A percentile compares a stretch with the other conserved stretches of the same genome.
phyloP scores from a whole-genome alignment of 2,329 filamentous ascomycete genomes.

The Aureobasidium sp. region DNA sequence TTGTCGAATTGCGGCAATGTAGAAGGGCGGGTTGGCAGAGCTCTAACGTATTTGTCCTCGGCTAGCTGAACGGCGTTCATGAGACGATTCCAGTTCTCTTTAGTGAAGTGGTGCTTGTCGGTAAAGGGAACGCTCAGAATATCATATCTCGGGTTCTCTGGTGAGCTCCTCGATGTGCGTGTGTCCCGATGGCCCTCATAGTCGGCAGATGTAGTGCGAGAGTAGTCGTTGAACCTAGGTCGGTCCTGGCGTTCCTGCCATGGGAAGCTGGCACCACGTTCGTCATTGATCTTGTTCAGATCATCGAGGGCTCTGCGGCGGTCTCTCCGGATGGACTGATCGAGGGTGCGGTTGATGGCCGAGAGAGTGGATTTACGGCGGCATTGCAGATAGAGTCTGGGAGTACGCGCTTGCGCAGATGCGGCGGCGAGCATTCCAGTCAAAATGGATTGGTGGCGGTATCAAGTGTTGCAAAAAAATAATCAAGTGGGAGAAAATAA shows the following conservation, averaged over 20 bases:
- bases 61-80: not conserved
- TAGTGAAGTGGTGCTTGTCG: not conserved
- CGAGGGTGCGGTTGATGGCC: constrained; percentile 51
- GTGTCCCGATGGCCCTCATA: not conserved
- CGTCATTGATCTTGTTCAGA: not conserved
- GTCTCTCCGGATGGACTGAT: not conserved
- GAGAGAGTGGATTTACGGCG: constrained; percentile 55
- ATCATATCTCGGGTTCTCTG: not conserved
- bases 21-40: not conserved
- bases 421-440: constrained; percentile 13
- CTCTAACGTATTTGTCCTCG: not conserved
- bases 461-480: not conserved
- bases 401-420: constrained; percentile 4
- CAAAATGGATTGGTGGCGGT: not conserved
- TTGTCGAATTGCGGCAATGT: not conserved
- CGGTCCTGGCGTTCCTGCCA: not conserved
- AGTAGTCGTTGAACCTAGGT: not conserved
- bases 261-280: not conserved
- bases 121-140: not conserved
- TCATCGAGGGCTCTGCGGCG: not conserved
- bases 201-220: not conserved
- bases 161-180: not conserved
- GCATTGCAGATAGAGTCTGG: constrained; percentile 1
- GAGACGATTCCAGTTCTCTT: not conserved
- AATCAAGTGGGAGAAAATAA: not conserved